Percentiles rank a stretch among this genome's conserved stretches.
phyloP scores from a whole-genome alignment of 345 rosid species.

The Syzygium aqueum region DNA sequence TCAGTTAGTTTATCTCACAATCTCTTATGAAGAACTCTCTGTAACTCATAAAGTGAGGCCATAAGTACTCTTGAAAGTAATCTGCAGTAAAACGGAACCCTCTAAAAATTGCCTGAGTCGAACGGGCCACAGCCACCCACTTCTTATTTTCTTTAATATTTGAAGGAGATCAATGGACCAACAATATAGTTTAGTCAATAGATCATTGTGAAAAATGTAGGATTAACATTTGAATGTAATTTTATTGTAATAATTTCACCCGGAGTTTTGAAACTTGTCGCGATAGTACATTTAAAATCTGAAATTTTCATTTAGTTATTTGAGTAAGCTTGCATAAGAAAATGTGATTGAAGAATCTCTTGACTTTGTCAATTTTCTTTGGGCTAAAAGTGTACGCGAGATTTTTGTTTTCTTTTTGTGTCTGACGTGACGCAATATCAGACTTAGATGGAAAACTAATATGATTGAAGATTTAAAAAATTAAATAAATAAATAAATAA shows the following conservation, averaged over 20 bases:
- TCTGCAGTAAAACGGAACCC: not conserved
- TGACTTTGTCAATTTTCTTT: not conserved
- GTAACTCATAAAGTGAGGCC: not conserved
- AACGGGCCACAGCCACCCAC: not conserved
- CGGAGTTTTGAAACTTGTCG: not conserved
- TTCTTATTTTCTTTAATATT: not conserved
- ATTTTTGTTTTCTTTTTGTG: not conserved
- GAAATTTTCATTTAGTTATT: not conserved
- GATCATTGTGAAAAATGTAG: not conserved
- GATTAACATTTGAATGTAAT: not conserved
- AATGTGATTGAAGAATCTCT: not conserved
- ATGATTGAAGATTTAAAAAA: not conserved
- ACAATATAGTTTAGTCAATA: not conserved
- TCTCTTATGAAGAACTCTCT: not conserved
- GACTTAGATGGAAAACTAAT: not conserved
- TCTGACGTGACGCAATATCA: not conserved
- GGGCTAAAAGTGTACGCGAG: not conserved
- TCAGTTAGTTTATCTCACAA: not conserved
- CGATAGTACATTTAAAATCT: not conserved
- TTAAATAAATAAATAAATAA: too few relatives aligned
- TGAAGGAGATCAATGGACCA: not conserved
- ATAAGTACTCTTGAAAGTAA: not conserved
- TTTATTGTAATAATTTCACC: not conserved
- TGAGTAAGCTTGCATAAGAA: not conserved
- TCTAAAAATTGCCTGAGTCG: not conserved